phyloP scores from a whole-genome alignment of 176 grass and related monocot genomes.

The Otatea glauca region DNA sequence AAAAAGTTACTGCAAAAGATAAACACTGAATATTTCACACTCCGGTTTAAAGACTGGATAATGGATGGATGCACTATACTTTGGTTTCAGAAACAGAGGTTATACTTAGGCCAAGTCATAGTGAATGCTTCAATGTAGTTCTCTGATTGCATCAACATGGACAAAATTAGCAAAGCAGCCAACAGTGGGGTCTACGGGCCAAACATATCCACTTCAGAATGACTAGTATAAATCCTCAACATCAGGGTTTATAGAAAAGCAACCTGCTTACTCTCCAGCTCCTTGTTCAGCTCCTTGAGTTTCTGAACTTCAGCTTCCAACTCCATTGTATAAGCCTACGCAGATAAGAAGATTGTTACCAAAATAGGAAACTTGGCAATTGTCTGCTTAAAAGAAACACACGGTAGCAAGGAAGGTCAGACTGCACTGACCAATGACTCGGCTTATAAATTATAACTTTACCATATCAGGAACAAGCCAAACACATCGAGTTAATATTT shows the following conservation, averaged over 20 bases:
- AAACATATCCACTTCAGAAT: conserved; percentile 17
- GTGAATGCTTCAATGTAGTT: conserved; percentile 1
- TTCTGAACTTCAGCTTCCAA: conserved; percentile 92
- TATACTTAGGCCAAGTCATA: not conserved
- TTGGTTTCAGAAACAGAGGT: not conserved
- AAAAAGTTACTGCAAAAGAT: not conserved
- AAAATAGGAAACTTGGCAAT: conserved; percentile 6
- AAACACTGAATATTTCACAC: conserved; percentile 3
- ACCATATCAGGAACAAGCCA: not conserved
- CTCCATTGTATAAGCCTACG: conserved; percentile 85
- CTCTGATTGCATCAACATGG: not conserved
- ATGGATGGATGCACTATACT: not conserved
- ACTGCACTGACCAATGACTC: not conserved
- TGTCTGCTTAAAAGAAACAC: not conserved
- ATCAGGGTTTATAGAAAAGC: not conserved
- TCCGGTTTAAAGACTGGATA: not conserved
- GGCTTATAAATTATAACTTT: not conserved
- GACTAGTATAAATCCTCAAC: not conserved
- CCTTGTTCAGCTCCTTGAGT: conserved; percentile 71
- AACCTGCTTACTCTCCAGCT: conserved; percentile 82
- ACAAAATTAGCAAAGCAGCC: conserved; percentile 16
- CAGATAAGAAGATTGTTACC: conserved; percentile 39
- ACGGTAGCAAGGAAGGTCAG: not conserved
- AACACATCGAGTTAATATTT: not conserved
- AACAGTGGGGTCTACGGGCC: not conserved